Evolutionary conservation across 768 basidiomycete species (phyloP).

Genomic region (Tricholoma matsutake): DNA sequence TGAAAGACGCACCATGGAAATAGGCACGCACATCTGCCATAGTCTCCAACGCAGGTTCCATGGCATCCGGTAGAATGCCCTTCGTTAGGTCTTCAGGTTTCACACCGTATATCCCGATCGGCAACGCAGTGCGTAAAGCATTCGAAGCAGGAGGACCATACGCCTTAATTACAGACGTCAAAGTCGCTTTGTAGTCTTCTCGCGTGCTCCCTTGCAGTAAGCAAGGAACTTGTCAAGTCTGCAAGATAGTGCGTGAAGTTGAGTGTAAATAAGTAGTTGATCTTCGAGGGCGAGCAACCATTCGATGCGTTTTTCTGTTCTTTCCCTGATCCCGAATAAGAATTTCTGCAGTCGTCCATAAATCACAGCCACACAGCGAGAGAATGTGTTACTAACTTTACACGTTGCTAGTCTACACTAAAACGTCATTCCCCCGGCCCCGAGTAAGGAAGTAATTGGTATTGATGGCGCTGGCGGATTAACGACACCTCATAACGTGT

Average conservation of each 20-base stretch:
- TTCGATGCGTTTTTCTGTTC: slow-evolving; percentile 37
- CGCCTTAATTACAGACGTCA: slow-evolving; percentile 25
- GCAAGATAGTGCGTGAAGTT: slow-evolving; percentile 48
- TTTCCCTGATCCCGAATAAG: slow-evolving; percentile 45
- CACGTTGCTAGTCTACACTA: too few species aligned
- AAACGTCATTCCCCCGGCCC: too few species aligned
- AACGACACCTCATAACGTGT: too few species aligned
- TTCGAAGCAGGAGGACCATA: slow-evolving; percentile 6
- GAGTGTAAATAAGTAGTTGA: slow-evolving; percentile 43
- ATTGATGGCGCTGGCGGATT: too few species aligned
- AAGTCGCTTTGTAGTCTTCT: slow-evolving; percentile 23
- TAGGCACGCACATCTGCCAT: slow-evolving; percentile 74
- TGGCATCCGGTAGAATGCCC: slow-evolving; percentile 47
- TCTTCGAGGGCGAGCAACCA: slow-evolving; percentile 46
- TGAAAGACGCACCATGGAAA: slow-evolving; percentile 55
- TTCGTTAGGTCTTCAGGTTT: slow-evolving; percentile 43
- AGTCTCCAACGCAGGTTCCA: slow-evolving; percentile 55
- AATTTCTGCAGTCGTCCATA: slow-evolving; percentile 31
- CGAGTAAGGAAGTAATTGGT: too few species aligned
- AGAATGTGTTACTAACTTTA: not conserved
- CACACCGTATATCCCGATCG: slow-evolving; percentile 35
- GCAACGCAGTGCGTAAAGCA: not conserved
- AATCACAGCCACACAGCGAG: too few species aligned
- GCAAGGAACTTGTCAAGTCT: slow-evolving; percentile 46
- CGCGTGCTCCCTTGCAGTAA: slow-evolving; percentile 44